Evolutionary conservation across 2,329 filamentous ascomycete species (phyloP).

Genomic region (Colletotrichum zoysiae): DNA sequence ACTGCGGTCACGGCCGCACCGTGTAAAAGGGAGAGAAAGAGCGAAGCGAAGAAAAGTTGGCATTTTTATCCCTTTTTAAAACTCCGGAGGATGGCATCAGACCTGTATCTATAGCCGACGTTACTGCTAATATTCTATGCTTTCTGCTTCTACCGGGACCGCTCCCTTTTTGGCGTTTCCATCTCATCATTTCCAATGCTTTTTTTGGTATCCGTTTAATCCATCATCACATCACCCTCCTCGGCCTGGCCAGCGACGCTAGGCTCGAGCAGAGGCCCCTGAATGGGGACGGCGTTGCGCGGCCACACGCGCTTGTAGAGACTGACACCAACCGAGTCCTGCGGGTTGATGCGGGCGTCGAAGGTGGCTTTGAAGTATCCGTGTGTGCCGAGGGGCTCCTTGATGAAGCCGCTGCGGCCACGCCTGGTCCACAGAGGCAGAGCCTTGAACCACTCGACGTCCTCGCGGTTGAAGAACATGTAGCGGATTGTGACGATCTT

Average conservation of each 20-base stretch:
- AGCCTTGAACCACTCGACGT: slow-evolving; percentile 98
- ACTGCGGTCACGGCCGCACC: not conserved
- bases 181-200: slow-evolving; percentile 38
- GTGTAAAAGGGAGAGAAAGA: not conserved
- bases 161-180: slow-evolving; percentile 31
- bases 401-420: slow-evolving; percentile 90
- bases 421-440: slow-evolving; percentile 93
- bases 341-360: slow-evolving; percentile 94
- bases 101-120: slow-evolving; percentile 33
- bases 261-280: slow-evolving; percentile 57
- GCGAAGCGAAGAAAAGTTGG: slow-evolving; percentile 3
- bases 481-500: slow-evolving; percentile 96
- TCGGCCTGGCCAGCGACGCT: slow-evolving; percentile 37
- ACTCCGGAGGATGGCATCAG: slow-evolving; percentile 38
- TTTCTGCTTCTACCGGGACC: slow-evolving; percentile 10
- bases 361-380: slow-evolving; percentile 99
- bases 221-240: slow-evolving; percentile 56
- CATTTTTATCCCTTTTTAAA: slow-evolving; percentile 11
- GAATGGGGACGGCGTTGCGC: slow-evolving; percentile 68
- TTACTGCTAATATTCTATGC: slow-evolving; percentile 38
- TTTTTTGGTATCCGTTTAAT: slow-evolving; percentile 46
- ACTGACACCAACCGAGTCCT: slow-evolving; percentile 93
- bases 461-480: slow-evolving; percentile 99
- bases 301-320: slow-evolving; percentile 90
- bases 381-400: slow-evolving; percentile 94